Evolutionary conservation across 1,284 basidiomycete genomes (phyloP), one percentile per base, ranked within the genome.

Genomic region (Xerocomus cyaneibrunnescens): DNA sequence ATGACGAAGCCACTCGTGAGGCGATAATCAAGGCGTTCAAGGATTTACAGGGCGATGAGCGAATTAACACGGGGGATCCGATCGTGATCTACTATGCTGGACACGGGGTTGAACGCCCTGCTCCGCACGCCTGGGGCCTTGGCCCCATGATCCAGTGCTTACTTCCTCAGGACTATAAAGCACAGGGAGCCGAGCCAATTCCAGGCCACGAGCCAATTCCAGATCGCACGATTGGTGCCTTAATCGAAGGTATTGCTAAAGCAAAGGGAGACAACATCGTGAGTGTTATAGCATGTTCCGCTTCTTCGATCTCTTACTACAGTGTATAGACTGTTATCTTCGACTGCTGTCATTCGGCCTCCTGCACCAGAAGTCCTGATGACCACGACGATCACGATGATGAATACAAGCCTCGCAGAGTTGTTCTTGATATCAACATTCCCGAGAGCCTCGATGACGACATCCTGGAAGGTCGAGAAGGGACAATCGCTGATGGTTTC

Each of bases 1-100:
- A 51, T 21, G 3, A 23, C 6, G 13, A 30, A 38, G 50, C 50
- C 8, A 51, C 30, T 30, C 45, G 38, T 14, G 12, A 5, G 10
- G 37, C 25, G 8, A 41, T 51, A 3, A 40, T 49, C 31, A 1
- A 17, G 12, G 37, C 31, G 10, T 40, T 51, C 8, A 2, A 14
- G 25, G 3, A 23, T 1, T 17, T 49, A 16, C 37, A 5, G 5
- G 17, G 35, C 12, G 9, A 48, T 12, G 7, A 27, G 8, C 36
- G 25, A 5, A 28, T 51, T 8, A 23, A 48, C 19, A 8, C 32
- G 3, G 37, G 31, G 4, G 50, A 49, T 40, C 37, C 50, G 1
- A 49, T 50, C 6, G 9, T 50, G 16, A 34, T 50, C 1, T 50
- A 48, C 31, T 50, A 40, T 22, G 17, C 49, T 10, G 49, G 49